These are phyloP conservation scores for Fraxinus floribunda DNA, from an alignment of 305 asterid species.

Conservation along the genomic window DNA sequence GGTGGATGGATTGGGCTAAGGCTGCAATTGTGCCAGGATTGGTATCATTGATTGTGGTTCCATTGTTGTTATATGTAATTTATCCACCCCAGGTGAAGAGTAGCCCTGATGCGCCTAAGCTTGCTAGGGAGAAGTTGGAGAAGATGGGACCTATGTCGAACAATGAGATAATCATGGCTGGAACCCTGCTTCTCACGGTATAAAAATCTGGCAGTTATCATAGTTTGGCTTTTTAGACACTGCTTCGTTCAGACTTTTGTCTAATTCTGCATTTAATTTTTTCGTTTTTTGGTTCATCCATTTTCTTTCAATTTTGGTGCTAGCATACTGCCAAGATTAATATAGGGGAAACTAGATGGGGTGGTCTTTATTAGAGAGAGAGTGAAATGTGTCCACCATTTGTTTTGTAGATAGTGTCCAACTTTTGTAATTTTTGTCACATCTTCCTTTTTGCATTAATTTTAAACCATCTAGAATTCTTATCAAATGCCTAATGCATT, in stretches of 20 bases:
- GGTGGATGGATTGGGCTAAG: conserved; percentile 99
- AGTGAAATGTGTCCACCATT: not conserved
- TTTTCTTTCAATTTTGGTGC: not conserved
- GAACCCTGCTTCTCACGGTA: conserved; percentile 78
- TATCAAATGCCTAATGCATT: not conserved
- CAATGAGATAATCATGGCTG: conserved; percentile 85
- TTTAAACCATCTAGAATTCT: not conserved
- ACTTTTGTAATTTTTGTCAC: not conserved
- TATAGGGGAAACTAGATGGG: not conserved
- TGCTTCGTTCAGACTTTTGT: not conserved
- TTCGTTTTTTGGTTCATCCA: not conserved
- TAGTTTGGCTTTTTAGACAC: not conserved
- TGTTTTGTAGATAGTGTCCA: not conserved
- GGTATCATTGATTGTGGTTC: conserved; percentile 76
- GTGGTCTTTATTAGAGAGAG: not conserved
- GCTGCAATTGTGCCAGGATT: conserved; percentile 93
- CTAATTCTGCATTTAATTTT: not conserved
- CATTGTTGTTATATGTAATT: conserved; percentile 52
- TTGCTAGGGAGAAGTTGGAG: conserved; percentile 71
- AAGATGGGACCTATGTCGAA: conserved; percentile 88
- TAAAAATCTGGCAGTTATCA: not conserved
- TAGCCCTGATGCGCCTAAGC: conserved; percentile 79
- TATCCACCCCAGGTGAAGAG: conserved; percentile 22
- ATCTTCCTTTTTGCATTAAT: not conserved
- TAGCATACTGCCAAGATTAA: not conserved